Evolutionary conservation across 2,329 filamentous ascomycete genomes (phyloP), one percentile per base, ranked within the genome.

Genomic region (Fusarium fujikuroi): DNA sequence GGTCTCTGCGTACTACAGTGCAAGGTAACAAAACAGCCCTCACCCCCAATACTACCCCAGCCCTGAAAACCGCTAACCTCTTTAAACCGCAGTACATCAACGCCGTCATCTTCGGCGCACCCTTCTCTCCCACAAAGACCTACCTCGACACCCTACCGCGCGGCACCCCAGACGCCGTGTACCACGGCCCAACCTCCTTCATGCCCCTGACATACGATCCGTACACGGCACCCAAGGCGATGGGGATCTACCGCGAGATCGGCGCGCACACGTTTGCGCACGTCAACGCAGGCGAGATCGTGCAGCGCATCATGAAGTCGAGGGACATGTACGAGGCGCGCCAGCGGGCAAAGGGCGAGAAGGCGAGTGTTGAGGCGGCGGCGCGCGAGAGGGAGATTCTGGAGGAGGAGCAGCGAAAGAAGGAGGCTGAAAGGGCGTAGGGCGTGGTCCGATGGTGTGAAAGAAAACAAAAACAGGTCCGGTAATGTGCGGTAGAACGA

Each of bases 1-100:
- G 95, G 95, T 4, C 90, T 99, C 28, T 99, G 96, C 81, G 95
- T 98, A 36, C 85, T 98, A 71, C 96, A 99, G 80, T 99, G 96
- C 86, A 92, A 92, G 82, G 94, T 95, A 86, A 78, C 32, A 86
- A 78, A 28, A 12, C 10, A n/a, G 25, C 15, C 14, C 28, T 6
- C 14, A n/a, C n/a, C 7, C 18, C 34, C 19, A 19, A 23, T 36
- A 14, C 25, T 10, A 64, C 62, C 58, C 28, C 23, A 30, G 30
- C 23, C 19, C 42, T 54, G n/a, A 10, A 28, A 25, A 25, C 47
- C 50, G 46, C 70, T 74, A 62, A 78, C 68, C 11, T 34, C 30
- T 28, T 28, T 54, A 2, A 9, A 9, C 32, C 15, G 77, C 30
- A 97, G 92, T 97, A 97, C 83, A 88, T 98, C 78, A 89, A 97